These are phyloP conservation scores for Plasmodium relictum DNA, from an alignment of 169 alveolate genomes.

Conservation along the genomic window DNA sequence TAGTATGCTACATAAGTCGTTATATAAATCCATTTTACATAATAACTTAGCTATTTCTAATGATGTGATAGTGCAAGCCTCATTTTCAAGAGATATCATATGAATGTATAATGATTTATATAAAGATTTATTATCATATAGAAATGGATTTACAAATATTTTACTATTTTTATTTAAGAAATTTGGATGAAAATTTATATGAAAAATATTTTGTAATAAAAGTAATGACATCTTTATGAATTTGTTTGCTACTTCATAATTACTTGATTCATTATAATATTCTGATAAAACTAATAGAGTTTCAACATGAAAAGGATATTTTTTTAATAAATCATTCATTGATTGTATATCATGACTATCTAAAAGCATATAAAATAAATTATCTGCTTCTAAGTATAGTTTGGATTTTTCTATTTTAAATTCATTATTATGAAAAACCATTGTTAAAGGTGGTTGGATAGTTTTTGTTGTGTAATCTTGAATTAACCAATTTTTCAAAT, in stretches of 20 bases:
- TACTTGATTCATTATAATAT: conserved; percentile 38
- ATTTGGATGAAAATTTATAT: conserved; percentile 30
- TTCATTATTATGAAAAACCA: conserved; percentile 20
- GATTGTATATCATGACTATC: conserved; percentile 51
- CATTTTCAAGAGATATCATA: conserved; percentile 53
- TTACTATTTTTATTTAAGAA: conserved; percentile 11
- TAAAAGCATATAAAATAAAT: conserved; percentile 32
- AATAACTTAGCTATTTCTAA: conserved; percentile 39
- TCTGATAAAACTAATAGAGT: conserved; percentile 41
- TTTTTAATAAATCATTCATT: conserved; percentile 31
- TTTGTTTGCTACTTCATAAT: conserved; percentile 46
- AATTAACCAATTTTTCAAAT: conserved; percentile 58
- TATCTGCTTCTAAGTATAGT: conserved; percentile 54
- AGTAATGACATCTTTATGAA: conserved; percentile 33
- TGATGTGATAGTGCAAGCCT: conserved; percentile 44
- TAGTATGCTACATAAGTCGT: conserved; percentile 42
- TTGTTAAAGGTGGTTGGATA: conserved; percentile 23
- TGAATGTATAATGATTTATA: conserved; percentile 61
- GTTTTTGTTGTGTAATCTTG: conserved; percentile 46
- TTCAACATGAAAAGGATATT: conserved; percentile 48
- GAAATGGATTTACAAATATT: conserved; percentile 28
- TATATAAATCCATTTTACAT: conserved; percentile 26
- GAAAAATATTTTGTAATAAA: conserved; percentile 49
- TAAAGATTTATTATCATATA: conserved; percentile 34
- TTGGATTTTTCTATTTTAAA: conserved; percentile 40